A percentile compares a stretch with the other conserved stretches of the same genome.
These are phyloP conservation scores for Pogostemon cablin DNA, from an alignment of 257 asterid genomes.

Conservation along the genomic window DNA sequence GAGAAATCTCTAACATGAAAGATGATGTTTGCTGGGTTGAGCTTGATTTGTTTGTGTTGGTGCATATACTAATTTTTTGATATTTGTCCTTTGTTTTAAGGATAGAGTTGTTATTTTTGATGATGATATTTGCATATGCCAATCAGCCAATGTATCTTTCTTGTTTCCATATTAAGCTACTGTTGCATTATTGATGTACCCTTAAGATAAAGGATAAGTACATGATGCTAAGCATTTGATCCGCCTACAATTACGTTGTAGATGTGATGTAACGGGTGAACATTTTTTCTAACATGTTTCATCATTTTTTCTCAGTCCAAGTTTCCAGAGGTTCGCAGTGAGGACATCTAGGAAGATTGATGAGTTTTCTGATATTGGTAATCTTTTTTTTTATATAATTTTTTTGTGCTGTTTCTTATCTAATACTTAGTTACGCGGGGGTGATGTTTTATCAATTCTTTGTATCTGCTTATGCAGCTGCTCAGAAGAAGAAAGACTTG, in stretches of 20 bases:
- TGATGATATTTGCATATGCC: slow-evolving; percentile 5
- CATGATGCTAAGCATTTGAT: no score
- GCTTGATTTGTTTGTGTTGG: background rate
- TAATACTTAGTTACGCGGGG: background rate
- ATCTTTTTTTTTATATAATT: background rate
- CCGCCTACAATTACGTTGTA: slow-evolving; percentile 18
- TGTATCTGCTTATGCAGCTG: slow-evolving; percentile 51
- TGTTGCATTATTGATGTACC: background rate
- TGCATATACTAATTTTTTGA: background rate
- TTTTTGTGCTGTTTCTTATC: slow-evolving; percentile 16
- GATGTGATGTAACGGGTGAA: slow-evolving; percentile 17
- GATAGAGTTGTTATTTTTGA: background rate
- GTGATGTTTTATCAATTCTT: background rate
- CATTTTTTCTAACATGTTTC: slow-evolving; percentile 18
- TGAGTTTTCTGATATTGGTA: slow-evolving; percentile 56
- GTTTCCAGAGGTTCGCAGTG: slow-evolving; percentile 86
- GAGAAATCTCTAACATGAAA: background rate
- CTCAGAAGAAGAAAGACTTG: slow-evolving; percentile 56
- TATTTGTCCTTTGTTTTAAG: background rate
- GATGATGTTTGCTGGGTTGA: background rate
- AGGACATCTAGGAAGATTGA: slow-evolving; percentile 71
- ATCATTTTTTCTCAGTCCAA: slow-evolving; percentile 43
- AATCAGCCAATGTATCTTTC: background rate
- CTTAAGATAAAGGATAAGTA: no score
- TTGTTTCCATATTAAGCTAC: background rate